Base-by-base conservation (phyloP, 176 grass and related monocot genomes). In the Olyra latifolia region DNA sequence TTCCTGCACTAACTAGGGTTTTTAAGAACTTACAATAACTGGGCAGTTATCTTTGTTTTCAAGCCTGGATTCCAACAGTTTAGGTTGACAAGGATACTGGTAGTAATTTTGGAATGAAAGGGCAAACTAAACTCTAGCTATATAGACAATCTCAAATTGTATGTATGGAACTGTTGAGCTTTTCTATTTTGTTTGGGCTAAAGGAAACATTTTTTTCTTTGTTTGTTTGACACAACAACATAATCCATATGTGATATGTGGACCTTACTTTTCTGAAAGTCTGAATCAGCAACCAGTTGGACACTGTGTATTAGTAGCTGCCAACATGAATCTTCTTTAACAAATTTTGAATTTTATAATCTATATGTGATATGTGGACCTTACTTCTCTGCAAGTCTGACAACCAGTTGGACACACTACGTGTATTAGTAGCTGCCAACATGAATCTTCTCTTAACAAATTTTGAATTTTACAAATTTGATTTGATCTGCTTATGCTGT, bases 401-500 rank as follows among this genome's bases (percentile, higher is more conserved):
- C 66, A 62, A 79, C 23, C 10, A 44, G 45, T 72, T 52, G 43
- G 59, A 29, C 45, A 55, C 28, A 19, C 44, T 71, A n/a, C n/a
- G 68, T 6, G 19, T n/a, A 52, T 63, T 49, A 84, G 2, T 49
- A 69, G 29, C n/a, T 84, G 53, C 44, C 53, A 27, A 14, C 54
- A 50, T 69, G 82, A 39, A 30, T 48, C 43, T 45, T 78, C 41
- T 55, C n/a, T 85, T 55, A 7, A 24, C 19, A 62, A n/a, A 62
- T 23, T 85, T 42, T 78, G 0, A 42, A 62, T 22, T 27, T 79
- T 7, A 44, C 35, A 71, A 72, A 10, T 71, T 78, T 9, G 16
- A 63, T 62, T 82, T 72, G 8, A 72, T 72, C 30, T 74, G 58
- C 45, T 20, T 74, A 83, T 66, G 11, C 19, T 61, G 28, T 69